Conservation (phyloP, 2,329 filamentous ascomycete species). For the Fusarium secorum region DNA sequence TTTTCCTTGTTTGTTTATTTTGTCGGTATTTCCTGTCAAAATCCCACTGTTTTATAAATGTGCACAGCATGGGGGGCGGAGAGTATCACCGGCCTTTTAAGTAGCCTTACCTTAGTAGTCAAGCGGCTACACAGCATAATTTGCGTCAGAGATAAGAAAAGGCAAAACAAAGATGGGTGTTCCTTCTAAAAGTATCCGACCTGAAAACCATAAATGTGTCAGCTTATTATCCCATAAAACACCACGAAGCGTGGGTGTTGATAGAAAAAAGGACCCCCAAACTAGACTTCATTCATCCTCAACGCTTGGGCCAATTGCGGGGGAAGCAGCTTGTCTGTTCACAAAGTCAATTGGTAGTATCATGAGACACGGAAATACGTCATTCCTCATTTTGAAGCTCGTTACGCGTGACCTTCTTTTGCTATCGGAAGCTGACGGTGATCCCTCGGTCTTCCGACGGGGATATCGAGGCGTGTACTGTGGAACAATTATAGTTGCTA, state of each 20-base stretch:
- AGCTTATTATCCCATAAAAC: conserved; percentile 9
- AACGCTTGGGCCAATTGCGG: conserved; percentile 11
- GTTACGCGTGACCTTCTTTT: conserved; percentile 4
- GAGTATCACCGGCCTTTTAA: background rate
- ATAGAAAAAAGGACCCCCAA: background rate
- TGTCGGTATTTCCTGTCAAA: background rate
- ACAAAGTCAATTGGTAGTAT: conserved; percentile 16
- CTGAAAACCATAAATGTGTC: background rate
- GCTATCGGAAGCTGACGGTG: background rate
- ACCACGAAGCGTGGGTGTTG: conserved; percentile 15
- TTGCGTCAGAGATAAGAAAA: background rate
- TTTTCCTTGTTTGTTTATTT: background rate
- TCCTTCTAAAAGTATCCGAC: background rate
- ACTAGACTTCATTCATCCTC: background rate
- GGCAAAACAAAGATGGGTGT: background rate
- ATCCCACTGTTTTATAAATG: background rate
- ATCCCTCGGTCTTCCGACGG: conserved; percentile 31
- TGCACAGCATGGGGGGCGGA: background rate
- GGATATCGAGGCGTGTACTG: conserved; percentile 19
- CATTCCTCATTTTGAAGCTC: conserved; percentile 11
- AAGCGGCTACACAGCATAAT: background rate
- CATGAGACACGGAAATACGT: conserved; percentile 22
- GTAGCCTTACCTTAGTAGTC: background rate
- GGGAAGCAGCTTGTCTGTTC: conserved; percentile 7
- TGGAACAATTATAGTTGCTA: background rate